phyloP scores from a whole-genome alignment of 768 basidiomycete species.

The Rhodocollybia butyracea region DNA sequence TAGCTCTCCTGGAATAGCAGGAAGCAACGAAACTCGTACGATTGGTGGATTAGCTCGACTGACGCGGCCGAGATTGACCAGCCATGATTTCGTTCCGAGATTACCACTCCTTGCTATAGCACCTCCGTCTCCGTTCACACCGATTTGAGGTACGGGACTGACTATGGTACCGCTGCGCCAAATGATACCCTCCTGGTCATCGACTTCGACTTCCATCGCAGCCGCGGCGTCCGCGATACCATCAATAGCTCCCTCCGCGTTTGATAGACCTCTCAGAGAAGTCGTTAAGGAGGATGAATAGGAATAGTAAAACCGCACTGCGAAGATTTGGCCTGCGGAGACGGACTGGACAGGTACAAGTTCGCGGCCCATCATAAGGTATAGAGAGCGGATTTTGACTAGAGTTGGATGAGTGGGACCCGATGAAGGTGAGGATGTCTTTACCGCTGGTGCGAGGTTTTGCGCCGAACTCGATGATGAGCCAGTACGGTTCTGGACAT shows the following conservation, averaged over 20 bases:
- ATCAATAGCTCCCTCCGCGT: neutral
- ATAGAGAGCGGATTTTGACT: slow-evolving; percentile 71
- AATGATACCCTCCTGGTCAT: slow-evolving; percentile 73
- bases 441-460: neutral
- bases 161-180: slow-evolving; percentile 83
- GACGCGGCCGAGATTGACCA: slow-evolving; percentile 82
- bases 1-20: slow-evolving; percentile 79
- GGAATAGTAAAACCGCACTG: slow-evolving; percentile 38
- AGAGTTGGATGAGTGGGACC: slow-evolving; percentile 34
- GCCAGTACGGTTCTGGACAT: neutral
- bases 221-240: no score
- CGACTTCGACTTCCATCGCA: slow-evolving; percentile 42
- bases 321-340: slow-evolving; percentile 91
- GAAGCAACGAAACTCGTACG: slow-evolving; percentile 92
- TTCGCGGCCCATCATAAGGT: slow-evolving; percentile 98
- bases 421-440: neutral
- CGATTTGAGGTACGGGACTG: neutral
- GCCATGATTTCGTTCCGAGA: slow-evolving; percentile 38
- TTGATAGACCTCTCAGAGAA: neutral
- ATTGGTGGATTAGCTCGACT: slow-evolving; percentile 79
- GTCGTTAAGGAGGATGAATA: neutral
- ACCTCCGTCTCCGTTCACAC: slow-evolving; percentile 30
- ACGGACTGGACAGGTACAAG: slow-evolving; percentile 82
- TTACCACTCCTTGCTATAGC: slow-evolving; percentile 21
- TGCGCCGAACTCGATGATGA: neutral